These are phyloP conservation scores for Schizophyllum commune DNA, from an alignment of 1,284 basidiomycete species.

Conservation along the genomic window DNA sequence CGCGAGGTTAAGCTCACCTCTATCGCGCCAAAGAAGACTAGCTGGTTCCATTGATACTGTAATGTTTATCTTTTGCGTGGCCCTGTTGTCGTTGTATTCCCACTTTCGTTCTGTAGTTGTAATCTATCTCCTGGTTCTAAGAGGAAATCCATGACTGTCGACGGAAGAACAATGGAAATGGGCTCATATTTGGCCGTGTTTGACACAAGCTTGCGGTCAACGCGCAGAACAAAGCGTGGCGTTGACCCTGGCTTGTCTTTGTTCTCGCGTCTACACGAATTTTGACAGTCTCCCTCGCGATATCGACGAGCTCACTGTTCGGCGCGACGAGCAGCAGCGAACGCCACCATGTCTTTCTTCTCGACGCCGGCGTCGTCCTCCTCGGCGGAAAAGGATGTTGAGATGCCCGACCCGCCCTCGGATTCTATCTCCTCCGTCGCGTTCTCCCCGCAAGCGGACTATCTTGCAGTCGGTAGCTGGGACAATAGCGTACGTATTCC, in stretches of 20 bases:
- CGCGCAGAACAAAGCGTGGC: neutral
- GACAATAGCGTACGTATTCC: constrained; percentile 57
- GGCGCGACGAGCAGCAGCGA: neutral
- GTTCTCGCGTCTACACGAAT: neutral
- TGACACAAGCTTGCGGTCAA: neutral
- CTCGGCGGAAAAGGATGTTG: constrained; percentile 59
- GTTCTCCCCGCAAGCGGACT: constrained; percentile 60
- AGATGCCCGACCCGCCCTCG: constrained; percentile 63
- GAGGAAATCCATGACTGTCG: neutral
- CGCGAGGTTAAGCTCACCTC: constrained; percentile 37
- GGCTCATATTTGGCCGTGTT: neutral
- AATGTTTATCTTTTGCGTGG: neutral
- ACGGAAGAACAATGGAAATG: neutral
- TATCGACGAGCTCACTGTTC: neutral
- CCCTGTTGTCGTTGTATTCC: neutral
- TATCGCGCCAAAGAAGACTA: neutral
- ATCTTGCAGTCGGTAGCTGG: constrained; percentile 73
- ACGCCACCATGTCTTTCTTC: constrained; percentile 34
- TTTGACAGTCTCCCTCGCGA: neutral
- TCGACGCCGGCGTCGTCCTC: constrained; percentile 20
- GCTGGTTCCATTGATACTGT: neutral
- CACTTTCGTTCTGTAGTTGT: too few relatives aligned
- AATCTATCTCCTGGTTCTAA: too few relatives aligned
- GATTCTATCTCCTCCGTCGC: constrained; percentile 69
- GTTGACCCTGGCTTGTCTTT: neutral